These are phyloP conservation scores for Cavenderia fasciculata DNA, from an alignment of 78 protist species.

Conservation along the genomic window DNA sequence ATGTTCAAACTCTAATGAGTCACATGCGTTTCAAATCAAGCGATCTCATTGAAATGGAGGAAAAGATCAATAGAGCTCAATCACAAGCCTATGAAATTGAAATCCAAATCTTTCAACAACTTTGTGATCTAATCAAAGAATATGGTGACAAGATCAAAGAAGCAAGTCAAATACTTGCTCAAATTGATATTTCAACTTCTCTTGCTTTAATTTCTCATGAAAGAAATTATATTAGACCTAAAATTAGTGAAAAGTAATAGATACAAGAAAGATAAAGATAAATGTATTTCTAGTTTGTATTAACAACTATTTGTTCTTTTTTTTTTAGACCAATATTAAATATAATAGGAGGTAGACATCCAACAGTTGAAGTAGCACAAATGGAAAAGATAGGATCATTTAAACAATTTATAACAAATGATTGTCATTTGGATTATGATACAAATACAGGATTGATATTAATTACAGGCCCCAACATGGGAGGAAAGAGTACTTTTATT, in stretches of 20 bases:
- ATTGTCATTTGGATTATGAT: slow-evolving; percentile 12
- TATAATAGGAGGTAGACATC: slow-evolving; percentile 62
- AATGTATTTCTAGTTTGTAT: no score
- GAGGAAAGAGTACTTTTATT: slow-evolving; percentile 90
- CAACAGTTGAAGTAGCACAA: slow-evolving; percentile 47
- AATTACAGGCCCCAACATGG: slow-evolving; percentile 92
- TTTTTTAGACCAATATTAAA: slow-evolving; percentile 10
- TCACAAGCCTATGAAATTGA: slow-evolving; percentile 11
- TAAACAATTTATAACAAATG: slow-evolving; percentile 45
- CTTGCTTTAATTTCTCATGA: slow-evolving; percentile 26
- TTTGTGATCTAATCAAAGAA: background rate
- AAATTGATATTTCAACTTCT: slow-evolving; percentile 44
- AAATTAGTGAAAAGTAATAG: background rate
- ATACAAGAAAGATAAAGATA: no score
- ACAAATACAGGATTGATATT: slow-evolving; percentile 23
- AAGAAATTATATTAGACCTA: slow-evolving; percentile 61
- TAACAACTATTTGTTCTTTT: background rate
- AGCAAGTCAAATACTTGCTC: slow-evolving; percentile 1
- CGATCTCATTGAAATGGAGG: slow-evolving; percentile 30
- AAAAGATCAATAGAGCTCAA: slow-evolving; percentile 23
- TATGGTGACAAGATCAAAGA: slow-evolving; percentile 31
- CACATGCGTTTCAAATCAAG: slow-evolving; percentile 31
- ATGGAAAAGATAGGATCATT: background rate
- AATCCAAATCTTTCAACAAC: background rate
- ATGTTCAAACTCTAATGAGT: slow-evolving; percentile 34